Conservation (phyloP, 306 rosid species). For the Quercus cerris region DNA sequence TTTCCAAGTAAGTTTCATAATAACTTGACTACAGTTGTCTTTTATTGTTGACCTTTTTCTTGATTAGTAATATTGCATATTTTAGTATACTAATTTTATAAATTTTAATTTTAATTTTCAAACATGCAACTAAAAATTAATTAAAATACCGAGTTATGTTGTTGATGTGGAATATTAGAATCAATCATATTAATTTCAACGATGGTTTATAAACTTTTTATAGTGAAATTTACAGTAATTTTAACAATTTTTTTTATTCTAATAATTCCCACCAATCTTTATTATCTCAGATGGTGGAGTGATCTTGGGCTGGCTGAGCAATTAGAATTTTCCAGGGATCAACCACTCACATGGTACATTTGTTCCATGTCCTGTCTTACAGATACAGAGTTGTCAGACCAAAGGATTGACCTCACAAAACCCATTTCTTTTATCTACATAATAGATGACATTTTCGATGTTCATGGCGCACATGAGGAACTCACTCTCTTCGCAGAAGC, state of each 20-base stretch:
- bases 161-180: too few relatives aligned
- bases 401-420: conserved; percentile 56
- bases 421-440: conserved; percentile 47
- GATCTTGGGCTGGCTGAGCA: conserved; percentile 25
- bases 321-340: conserved; percentile 32
- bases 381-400: conserved; percentile 37
- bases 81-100: too few relatives aligned
- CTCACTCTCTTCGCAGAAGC: conserved; percentile 54
- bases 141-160: too few relatives aligned
- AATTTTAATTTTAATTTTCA: too few relatives aligned
- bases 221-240: too few relatives aligned
- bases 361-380: conserved; percentile 28
- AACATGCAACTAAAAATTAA: too few relatives aligned
- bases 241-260: too few relatives aligned
- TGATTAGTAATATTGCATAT: too few relatives aligned
- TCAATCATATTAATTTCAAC: too few relatives aligned
- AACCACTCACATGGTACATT: conserved; percentile 40
- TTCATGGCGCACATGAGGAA: conserved; percentile 37
- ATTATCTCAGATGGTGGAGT: conserved; percentile 36
- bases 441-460: conserved; percentile 58
- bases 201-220: too few relatives aligned
- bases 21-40: not conserved
- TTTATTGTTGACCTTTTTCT: not conserved
- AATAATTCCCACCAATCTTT: not conserved
- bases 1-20: conserved; percentile 32